These are phyloP conservation scores for Stenocarpella maydis DNA, from an alignment of 2,329 filamentous ascomycete species.

Conservation along the genomic window DNA sequence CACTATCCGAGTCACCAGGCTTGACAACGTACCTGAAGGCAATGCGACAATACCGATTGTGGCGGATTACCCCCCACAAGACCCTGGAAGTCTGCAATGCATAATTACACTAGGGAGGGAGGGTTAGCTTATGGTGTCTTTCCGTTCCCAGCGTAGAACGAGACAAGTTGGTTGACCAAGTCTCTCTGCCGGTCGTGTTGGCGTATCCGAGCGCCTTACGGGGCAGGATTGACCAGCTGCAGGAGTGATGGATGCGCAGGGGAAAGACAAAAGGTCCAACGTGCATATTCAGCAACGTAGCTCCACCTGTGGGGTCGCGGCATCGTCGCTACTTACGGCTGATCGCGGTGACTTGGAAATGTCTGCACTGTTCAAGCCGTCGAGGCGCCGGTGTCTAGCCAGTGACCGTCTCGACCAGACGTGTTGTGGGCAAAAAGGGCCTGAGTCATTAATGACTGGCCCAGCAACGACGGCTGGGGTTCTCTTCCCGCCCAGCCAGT, in stretches of 20 bases:
- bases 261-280: slow-evolving; percentile 13
- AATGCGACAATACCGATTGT: not conserved
- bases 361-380: not conserved
- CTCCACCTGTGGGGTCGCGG: slow-evolving; percentile 8
- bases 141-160: not conserved
- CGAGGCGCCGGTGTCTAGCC: not conserved
- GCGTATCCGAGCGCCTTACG: slow-evolving; percentile 3
- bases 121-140: not conserved
- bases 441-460: not conserved
- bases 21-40: not conserved
- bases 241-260: not conserved
- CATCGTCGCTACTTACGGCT: slow-evolving; percentile 10
- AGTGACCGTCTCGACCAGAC: not conserved
- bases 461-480: not conserved
- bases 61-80: not conserved
- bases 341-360: not conserved
- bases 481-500: not conserved
- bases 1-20: not conserved
- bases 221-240: slow-evolving; percentile 1
- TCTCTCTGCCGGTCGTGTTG: slow-evolving; percentile 5
- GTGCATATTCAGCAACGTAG: not conserved
- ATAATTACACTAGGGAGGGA: not conserved
- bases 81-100: not conserved
- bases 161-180: not conserved
- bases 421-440: not conserved